Conservation (phyloP, 345 rosid genomes). For the Populus alba region DNA sequence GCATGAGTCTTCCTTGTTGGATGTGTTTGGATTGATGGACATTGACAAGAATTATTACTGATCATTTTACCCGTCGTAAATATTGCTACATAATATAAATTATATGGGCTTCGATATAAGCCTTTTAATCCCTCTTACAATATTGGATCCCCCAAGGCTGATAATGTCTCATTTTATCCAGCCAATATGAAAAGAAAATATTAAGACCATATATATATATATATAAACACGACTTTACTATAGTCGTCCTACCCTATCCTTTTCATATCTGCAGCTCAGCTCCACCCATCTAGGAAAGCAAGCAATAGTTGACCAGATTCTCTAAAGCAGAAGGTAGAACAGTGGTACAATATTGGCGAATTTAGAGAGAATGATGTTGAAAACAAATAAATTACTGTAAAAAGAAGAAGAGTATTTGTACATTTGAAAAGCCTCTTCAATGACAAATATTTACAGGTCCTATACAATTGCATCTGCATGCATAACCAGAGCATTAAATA, state of each 20-base stretch:
- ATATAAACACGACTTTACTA: not conserved
- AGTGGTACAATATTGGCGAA: not conserved
- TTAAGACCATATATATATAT: not conserved
- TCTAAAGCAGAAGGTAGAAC: not conserved
- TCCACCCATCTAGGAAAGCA: not conserved
- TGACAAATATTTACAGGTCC: not conserved
- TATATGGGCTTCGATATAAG: not conserved
- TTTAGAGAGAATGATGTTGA: not conserved
- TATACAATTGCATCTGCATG: not conserved
- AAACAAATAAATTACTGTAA: not conserved
- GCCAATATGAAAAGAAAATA: not conserved
- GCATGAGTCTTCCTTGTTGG: not conserved
- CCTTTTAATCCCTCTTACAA: no score
- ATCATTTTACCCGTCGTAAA: not conserved
- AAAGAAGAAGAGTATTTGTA: not conserved
- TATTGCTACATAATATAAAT: not conserved
- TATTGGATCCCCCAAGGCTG: not conserved
- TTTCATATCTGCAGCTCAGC: not conserved
- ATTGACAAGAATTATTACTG: not conserved
- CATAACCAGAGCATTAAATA: not conserved
- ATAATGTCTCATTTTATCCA: not conserved
- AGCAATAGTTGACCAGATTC: not conserved
- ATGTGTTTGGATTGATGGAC: not conserved
- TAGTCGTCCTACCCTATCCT: not conserved
- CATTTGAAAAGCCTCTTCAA: not conserved